Conservation (phyloP, 768 basidiomycete genomes). For the Mycena pura region DNA sequence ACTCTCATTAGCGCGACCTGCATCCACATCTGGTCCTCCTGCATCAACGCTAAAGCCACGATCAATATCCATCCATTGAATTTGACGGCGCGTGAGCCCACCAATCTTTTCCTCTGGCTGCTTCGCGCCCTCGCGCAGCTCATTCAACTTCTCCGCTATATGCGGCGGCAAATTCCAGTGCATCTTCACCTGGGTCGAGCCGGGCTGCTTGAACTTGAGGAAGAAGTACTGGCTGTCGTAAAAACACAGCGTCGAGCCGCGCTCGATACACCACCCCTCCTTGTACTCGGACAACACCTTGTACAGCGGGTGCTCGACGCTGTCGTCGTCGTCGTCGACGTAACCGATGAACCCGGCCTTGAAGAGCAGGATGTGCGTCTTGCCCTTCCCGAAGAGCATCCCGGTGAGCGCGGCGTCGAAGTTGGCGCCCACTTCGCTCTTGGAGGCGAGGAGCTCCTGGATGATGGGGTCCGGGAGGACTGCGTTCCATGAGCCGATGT, state of each 20-base stretch:
- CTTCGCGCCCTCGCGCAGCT: conserved; percentile 1
- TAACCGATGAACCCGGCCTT: neutral
- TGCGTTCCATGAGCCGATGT: conserved; percentile 1
- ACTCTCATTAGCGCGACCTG: neutral
- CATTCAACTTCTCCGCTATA: neutral
- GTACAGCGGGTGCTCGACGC: conserved; percentile 1
- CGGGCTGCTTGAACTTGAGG: conserved; percentile 14
- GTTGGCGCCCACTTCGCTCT: neutral
- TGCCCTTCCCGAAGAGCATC: conserved; percentile 16
- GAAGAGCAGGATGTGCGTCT: neutral
- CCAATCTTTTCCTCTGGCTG: conserved; percentile 4
- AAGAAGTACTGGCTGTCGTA: conserved; percentile 16
- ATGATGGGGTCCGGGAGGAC: neutral
- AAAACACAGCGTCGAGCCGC: conserved; percentile 18
- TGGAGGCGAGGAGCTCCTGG: neutral
- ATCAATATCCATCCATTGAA: neutral
- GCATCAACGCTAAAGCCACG: neutral
- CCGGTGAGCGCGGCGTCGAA: conserved; percentile 12
- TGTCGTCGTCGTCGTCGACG: neutral
- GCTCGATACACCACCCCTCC: conserved; percentile 16
- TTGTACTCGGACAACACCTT: conserved; percentile 6
- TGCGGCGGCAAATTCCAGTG: conserved; percentile 16
- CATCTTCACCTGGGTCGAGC: neutral
- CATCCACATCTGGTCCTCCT: conserved; percentile 9
- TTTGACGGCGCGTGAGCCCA: neutral